phyloP scores from a whole-genome alignment of 2,329 filamentous ascomycete species.

The Verticillium albo-atrum region DNA sequence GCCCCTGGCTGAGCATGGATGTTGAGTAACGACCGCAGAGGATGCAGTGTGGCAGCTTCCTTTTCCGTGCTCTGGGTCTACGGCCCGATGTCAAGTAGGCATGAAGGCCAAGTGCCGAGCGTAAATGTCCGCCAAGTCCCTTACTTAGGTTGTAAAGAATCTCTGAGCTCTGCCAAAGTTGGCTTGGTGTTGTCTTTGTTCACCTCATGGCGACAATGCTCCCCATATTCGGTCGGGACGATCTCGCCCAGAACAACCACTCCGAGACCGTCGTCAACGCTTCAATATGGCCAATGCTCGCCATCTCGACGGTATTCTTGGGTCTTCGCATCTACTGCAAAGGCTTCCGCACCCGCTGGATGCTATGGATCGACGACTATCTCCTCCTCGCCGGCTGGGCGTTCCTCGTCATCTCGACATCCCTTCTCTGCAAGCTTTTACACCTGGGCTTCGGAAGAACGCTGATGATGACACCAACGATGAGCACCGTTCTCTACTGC shows the following conservation, averaged over 20 bases:
- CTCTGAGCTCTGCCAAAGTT: not conserved
- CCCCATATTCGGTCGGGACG: not conserved
- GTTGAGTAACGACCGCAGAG: no score
- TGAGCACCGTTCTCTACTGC: conserved; percentile 2
- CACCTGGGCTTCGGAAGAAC: conserved; percentile 6
- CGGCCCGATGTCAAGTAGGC: no score
- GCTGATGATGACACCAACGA: not conserved
- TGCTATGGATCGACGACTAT: conserved; percentile 20
- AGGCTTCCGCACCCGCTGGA: conserved; percentile 1
- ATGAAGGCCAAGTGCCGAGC: not conserved
- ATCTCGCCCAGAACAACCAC: not conserved
- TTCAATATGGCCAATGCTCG: not conserved
- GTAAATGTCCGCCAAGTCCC: not conserved
- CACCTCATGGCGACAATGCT: not conserved
- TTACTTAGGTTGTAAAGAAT: not conserved
- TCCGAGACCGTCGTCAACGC: not conserved
- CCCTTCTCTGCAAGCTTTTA: conserved; percentile 7
- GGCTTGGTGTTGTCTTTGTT: not conserved
- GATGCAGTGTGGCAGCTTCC: not conserved
- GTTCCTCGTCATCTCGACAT: conserved; percentile 3
- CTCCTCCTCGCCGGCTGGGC: conserved; percentile 21
- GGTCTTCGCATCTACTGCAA: conserved; percentile 14
- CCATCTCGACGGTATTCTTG: not conserved
- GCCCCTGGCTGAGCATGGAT: not conserved
- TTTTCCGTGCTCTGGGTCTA: no score